Percentiles rank a stretch among this genome's conserved stretches.
Conservation (phyloP, 768 basidiomycete genomes). For the Hysterangium stoloniferum region DNA sequence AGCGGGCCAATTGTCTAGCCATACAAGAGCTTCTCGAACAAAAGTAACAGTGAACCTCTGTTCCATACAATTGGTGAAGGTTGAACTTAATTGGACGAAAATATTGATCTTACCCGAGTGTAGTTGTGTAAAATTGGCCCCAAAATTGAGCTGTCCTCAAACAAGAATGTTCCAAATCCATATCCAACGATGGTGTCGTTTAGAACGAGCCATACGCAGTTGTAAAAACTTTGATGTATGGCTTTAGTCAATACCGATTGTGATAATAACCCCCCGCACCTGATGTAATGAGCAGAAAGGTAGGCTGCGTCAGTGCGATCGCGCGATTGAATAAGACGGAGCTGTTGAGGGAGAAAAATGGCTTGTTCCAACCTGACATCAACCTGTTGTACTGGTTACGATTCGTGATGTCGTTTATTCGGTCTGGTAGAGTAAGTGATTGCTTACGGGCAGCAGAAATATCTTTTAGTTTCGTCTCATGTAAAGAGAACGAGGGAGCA, state of each 20-base stretch:
- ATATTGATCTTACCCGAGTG: constrained; percentile 29
- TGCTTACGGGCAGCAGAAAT: constrained; percentile 4
- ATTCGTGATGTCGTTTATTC: background rate
- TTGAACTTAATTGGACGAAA: constrained; percentile 1
- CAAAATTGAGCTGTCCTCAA: constrained; percentile 51
- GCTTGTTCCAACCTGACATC: constrained; percentile 49
- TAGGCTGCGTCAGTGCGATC: constrained; percentile 28
- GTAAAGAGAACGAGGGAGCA: background rate
- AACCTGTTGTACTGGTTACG: constrained; percentile 48
- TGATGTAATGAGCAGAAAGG: constrained; percentile 58
- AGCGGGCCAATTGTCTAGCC: constrained; percentile 94
- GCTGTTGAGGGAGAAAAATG: constrained; percentile 35
- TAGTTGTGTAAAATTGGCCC: constrained; percentile 28
- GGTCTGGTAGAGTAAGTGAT: background rate
- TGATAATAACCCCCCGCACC: constrained; percentile 31
- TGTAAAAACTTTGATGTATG: constrained; percentile 70
- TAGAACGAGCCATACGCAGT: constrained; percentile 81
- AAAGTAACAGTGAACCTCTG: constrained; percentile 33
- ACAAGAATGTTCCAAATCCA: constrained; percentile 62
- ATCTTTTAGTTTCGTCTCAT: constrained; percentile 3
- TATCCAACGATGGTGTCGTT: constrained; percentile 87
- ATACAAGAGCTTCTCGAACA: constrained; percentile 50
- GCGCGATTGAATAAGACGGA: constrained; percentile 31
- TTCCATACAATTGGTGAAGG: background rate
- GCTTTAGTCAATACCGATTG: background rate